phyloP scores from a whole-genome alignment of 129 eudicot genomes.

The Mikania micrantha region DNA sequence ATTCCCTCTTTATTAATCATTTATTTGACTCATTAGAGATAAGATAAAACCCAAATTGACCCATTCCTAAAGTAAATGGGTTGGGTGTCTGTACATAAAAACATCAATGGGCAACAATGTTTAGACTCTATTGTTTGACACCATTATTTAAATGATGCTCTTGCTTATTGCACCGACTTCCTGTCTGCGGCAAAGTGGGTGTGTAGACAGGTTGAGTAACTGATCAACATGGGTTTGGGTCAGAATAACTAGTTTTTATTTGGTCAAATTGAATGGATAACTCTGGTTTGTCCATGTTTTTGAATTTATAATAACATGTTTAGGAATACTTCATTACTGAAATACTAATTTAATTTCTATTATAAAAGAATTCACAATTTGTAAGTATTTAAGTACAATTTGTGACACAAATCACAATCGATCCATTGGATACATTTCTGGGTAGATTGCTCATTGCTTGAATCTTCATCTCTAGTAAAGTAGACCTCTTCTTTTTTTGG shows the following conservation, averaged over 20 bases:
- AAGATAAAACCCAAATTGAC: background rate
- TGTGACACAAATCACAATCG: background rate
- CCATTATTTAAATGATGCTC: background rate
- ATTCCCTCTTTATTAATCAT: background rate
- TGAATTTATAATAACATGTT: background rate
- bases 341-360: background rate
- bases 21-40: background rate
- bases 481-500: background rate
- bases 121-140: background rate
- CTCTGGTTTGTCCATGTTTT: background rate
- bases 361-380: background rate
- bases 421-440: background rate
- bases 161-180: background rate
- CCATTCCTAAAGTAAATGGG: background rate
- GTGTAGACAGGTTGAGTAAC: background rate
- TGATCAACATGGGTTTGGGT: background rate
- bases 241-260: background rate
- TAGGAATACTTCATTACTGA: background rate
- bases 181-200: background rate
- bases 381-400: background rate
- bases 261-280: background rate
- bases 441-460: background rate
- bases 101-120: too few relatives aligned
- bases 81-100: background rate
- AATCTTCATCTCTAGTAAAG: background rate